Evolutionary conservation across 169 alveolate genomes (phyloP).

Genomic region (Plasmodium malariae): DNA sequence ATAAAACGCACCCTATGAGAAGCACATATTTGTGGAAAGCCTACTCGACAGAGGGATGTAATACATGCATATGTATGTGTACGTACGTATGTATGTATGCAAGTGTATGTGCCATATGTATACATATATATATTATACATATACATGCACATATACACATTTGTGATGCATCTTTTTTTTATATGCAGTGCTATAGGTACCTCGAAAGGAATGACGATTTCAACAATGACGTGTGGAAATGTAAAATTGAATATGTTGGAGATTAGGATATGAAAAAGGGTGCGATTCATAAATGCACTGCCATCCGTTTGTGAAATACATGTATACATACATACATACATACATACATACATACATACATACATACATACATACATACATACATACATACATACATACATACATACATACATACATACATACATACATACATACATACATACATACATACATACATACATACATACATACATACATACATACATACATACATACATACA

Average conservation of each 20-base stretch:
- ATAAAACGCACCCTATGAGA: not conserved
- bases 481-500: too few relatives aligned
- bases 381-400: too few relatives aligned
- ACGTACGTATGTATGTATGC: not conserved
- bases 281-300: too few relatives aligned
- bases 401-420: too few relatives aligned
- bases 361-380: too few relatives aligned
- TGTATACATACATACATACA: too few relatives aligned
- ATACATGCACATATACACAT: not conserved
- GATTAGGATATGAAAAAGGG: not conserved
- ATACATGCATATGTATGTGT: not conserved
- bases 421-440: too few relatives aligned
- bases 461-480: too few relatives aligned
- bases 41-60: not conserved
- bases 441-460: too few relatives aligned
- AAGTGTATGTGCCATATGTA: not conserved
- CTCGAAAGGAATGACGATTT: constrained; percentile 57
- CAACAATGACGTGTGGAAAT: constrained; percentile 50
- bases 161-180: not conserved
- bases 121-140: not conserved
- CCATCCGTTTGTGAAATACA: too few relatives aligned
- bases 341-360: too few relatives aligned
- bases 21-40: too few relatives aligned
- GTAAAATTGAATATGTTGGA: constrained; percentile 29
- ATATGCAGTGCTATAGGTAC: constrained; percentile 54